A percentile compares a stretch with the other conserved stretches of the same genome.
phyloP scores from a whole-genome alignment of 2,329 filamentous ascomycete genomes.

The Mycogone perniciosa region DNA sequence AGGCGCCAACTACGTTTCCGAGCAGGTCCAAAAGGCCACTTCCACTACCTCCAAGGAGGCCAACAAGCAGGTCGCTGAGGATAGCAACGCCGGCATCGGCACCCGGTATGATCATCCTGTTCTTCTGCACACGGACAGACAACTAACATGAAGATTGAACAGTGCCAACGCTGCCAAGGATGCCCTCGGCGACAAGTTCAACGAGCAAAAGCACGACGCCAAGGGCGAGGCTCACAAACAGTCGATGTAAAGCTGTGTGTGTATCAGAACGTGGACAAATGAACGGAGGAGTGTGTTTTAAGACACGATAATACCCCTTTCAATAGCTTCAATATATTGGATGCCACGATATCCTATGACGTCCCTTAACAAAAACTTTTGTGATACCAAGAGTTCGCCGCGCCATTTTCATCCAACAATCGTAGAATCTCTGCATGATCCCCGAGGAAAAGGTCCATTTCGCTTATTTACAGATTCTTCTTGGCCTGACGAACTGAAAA shows the following conservation, averaged over 20 bases:
- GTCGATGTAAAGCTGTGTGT: slow-evolving; percentile 25
- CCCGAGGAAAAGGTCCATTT: not conserved
- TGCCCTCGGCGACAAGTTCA: slow-evolving; percentile 40
- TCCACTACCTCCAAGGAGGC: slow-evolving; percentile 57
- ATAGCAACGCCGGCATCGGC: slow-evolving; percentile 43
- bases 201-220: slow-evolving; percentile 34
- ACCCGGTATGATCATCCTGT: slow-evolving; percentile 40
- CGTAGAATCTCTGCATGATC: not conserved
- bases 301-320: slow-evolving; percentile 7
- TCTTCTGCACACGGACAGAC: not conserved
- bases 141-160: slow-evolving; percentile 8
- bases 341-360: not conserved
- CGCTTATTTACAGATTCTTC: slow-evolving; percentile 22
- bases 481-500: slow-evolving; percentile 31
- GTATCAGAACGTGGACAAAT: not conserved
- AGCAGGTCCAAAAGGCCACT: slow-evolving; percentile 52
- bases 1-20: slow-evolving; percentile 60
- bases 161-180: slow-evolving; percentile 45
- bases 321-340: slow-evolving; percentile 6
- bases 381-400: not conserved
- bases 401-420: not conserved
- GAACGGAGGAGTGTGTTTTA: not conserved
- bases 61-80: slow-evolving; percentile 65
- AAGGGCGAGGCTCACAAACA: slow-evolving; percentile 39
- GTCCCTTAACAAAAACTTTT: not conserved